Evolutionary conservation across 2,329 filamentous ascomycete genomes (phyloP).

Genomic region (Orbilia blumenaviensis): DNA sequence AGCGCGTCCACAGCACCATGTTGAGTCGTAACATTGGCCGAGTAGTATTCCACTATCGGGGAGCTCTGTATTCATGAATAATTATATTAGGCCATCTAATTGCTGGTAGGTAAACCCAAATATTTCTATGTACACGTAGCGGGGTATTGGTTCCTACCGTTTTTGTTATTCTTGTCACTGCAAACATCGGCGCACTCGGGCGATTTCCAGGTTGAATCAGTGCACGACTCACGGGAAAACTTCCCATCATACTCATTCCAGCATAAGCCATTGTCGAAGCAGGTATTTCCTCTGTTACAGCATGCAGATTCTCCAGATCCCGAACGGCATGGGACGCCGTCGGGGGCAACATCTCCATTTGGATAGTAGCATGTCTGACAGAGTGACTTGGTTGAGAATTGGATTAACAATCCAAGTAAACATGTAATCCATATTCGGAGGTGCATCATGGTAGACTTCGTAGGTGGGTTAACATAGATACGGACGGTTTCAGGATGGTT

Average conservation of each 20-base stretch:
- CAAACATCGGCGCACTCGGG: background rate
- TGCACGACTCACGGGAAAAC: background rate
- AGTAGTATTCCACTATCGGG: too few relatives aligned
- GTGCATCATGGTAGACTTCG: too few relatives aligned
- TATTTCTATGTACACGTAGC: too few relatives aligned
- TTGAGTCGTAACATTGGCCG: too few relatives aligned
- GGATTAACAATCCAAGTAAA: background rate
- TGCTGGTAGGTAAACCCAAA: too few relatives aligned
- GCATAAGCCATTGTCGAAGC: background rate
- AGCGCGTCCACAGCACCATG: too few relatives aligned
- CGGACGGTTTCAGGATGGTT: too few relatives aligned
- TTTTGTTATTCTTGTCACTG: background rate
- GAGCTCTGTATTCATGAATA: too few relatives aligned
- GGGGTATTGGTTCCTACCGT: too few relatives aligned
- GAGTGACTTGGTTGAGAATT: background rate
- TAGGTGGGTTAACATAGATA: too few relatives aligned
- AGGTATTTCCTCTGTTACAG: background rate
- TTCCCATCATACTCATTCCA: background rate
- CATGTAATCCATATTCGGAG: background rate
- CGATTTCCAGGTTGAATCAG: background rate
- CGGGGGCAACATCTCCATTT: background rate
- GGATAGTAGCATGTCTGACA: background rate
- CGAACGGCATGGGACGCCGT: background rate
- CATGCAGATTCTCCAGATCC: background rate
- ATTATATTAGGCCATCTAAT: too few relatives aligned